Evolutionary conservation across 768 basidiomycete species (phyloP).

Genomic region (Amanita exitialis): DNA sequence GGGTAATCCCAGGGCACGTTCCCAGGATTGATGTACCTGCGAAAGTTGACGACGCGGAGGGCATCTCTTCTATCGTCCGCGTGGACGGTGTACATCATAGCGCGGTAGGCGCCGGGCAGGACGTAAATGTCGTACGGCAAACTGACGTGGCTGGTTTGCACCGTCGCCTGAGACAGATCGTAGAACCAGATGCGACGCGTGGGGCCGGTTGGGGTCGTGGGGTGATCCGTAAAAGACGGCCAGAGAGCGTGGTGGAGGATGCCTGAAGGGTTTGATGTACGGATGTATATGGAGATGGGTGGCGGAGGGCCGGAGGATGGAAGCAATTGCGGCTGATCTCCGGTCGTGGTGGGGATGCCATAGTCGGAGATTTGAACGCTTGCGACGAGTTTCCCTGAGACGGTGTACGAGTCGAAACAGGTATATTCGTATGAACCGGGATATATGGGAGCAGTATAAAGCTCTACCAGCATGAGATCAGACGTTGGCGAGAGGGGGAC

Average conservation of each 20-base stretch:
- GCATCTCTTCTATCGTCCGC: constrained; percentile 21
- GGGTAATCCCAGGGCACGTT: constrained; percentile 13
- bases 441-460: constrained; percentile 14
- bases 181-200: constrained; percentile 12
- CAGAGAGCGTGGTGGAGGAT: constrained; percentile 25
- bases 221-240: constrained; percentile 14
- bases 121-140: constrained; percentile 16
- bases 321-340: constrained; percentile 18
- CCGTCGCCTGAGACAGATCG: constrained; percentile 10
- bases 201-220: constrained; percentile 6
- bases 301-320: constrained; percentile 19
- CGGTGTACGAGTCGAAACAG: constrained; percentile 12
- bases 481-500: constrained; percentile 14
- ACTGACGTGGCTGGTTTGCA: constrained; percentile 7
- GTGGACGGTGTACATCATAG: constrained; percentile 29
- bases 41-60: constrained; percentile 24
- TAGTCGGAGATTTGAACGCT: constrained; percentile 32
- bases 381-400: constrained; percentile 15
- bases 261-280: constrained; percentile 17
- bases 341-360: constrained; percentile 18
- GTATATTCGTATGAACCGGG: constrained; percentile 9
- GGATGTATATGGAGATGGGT: constrained; percentile 30
- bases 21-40: constrained; percentile 27
- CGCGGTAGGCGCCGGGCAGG: constrained; percentile 33
- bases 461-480: constrained; percentile 19